Base-by-base conservation (phyloP, 306 rosid genomes). In the Cucumis cinereus region DNA sequence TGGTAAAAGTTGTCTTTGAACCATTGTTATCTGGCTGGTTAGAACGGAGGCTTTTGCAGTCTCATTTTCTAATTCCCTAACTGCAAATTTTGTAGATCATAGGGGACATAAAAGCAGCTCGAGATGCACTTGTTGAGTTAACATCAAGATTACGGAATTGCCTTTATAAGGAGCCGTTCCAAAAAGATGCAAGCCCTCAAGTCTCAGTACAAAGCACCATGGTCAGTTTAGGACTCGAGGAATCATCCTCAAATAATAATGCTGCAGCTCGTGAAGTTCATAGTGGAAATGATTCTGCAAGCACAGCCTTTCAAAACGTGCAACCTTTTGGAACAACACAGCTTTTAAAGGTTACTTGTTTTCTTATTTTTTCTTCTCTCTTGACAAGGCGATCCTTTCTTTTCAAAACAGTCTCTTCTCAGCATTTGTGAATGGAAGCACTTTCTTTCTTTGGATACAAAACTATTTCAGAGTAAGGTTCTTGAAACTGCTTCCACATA, bases 71-170 rank as follows among this genome's bases (percentile, higher is more conserved):
- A 24, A 71, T 49, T 50, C 76, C 59, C 5, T 16, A 13, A 22
- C 74, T 43, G 13, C 45, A 71, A 47, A 10, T 9, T 71, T 50
- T 71, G 49, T 88, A 95, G 99, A 95, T 95, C 78, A 85, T 92
- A 28, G 99, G 97, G 56, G 99, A 90, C 83, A 95, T 95, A 78
- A 87, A 90, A 86, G 96, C 89, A 36, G 98, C 99, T 41, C 87
- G 99, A 77, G 86, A 90, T 68, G 99, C 97, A 74, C 87, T 95
- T 80, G 90, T 95, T 33, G 99, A 95, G 87, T 84, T 95, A 87
- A 95, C 99, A 20, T 92, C 92, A 61, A 88, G 98, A 88, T 80
- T 95, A 47, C 82, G 97, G 82, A 89, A 84, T 90, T 85, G 83
- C 77, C 43, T 92, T 73, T 95, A 90, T 74, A 84, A 87, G 85